These are phyloP conservation scores for Fragaria nilgerrensis DNA, from an alignment of 306 rosid species.

Conservation along the genomic window DNA sequence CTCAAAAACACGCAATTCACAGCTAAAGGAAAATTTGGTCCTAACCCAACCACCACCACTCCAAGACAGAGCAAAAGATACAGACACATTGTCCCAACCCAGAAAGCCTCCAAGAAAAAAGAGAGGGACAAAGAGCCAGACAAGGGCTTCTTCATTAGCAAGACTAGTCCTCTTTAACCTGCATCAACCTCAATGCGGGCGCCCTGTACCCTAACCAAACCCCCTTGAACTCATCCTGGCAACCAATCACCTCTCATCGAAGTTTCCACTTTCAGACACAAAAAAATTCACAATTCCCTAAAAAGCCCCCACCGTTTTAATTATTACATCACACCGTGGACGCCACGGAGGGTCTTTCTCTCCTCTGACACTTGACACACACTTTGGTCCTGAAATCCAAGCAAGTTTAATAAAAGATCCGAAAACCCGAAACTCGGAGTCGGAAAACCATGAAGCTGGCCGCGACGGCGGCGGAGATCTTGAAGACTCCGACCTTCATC, in stretches of 20 bases:
- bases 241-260: not conserved
- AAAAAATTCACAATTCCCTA: not conserved
- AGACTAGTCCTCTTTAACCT: not conserved
- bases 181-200: no score
- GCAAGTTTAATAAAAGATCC: not conserved
- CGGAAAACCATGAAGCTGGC: slow-evolving; percentile 24
- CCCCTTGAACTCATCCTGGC: not conserved
- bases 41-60: no score
- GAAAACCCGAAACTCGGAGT: not conserved
- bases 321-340: not conserved
- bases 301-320: not conserved
- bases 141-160: not conserved
- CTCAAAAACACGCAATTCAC: no score
- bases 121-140: not conserved
- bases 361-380: not conserved
- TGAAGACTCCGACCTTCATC: slow-evolving; percentile 46
- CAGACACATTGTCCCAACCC: not conserved
- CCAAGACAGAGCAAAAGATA: not conserved
- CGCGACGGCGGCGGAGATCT: slow-evolving; percentile 23
- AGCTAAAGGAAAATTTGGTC: no score
- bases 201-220: not conserved
- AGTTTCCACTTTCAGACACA: not conserved
- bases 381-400: not conserved
- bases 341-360: not conserved
- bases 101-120: not conserved